Evolutionary conservation across 495 filamentous ascomycete species (phyloP), one percentile per base, ranked within the genome.

Genomic region (Chaetomidium leptoderma): DNA sequence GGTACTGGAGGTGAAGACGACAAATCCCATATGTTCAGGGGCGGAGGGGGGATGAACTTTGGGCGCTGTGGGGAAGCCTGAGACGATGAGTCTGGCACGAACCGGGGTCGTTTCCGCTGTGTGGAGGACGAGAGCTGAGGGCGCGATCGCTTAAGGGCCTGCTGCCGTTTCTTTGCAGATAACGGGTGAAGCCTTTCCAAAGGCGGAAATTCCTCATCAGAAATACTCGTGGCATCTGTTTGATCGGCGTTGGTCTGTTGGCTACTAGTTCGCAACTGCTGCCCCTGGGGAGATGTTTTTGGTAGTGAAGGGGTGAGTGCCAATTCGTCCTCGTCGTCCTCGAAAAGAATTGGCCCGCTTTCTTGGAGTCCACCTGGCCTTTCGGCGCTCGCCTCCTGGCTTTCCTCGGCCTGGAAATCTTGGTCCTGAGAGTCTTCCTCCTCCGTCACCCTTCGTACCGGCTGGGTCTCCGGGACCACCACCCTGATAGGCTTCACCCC

Each of bases 401-500:
- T 81, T 49, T 84, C 81, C 39, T 80, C 82, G 3, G 56, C 48
- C 47, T 72, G 60, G 26, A 72, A 78, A 17, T 83, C 80, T 44
- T 70, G 66, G 6, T 82, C 77, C 44, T 80, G 78, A 0, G 73
- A 73, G 44, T 78, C 77, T 23, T 78, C 73, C n/a, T 74, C 68
- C 37, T 67, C 55, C 3, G 36, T 62, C 40, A 50, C 47, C 54
- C 47, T 62, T 47, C 58, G 63, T 11, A 66, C 50, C 48, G 67
- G 57, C 45, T 72, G 70, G 43, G 66, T 42, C 11, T 69, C 69
- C 10, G 60, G 42, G 11, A 72, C 68, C 33, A 88, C 68, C 33
- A 88, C 68, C 46, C 76, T 80, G 33, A 90, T 70, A 0, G 87
- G 86, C 56, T 79, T 82, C 8, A 90, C 57, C 0, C 87, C 87